A percentile compares a stretch with the other conserved stretches of the same genome.
Evolutionary conservation across 768 basidiomycete genomes (phyloP).

Genomic region (Phlebiopsis gigantea): DNA sequence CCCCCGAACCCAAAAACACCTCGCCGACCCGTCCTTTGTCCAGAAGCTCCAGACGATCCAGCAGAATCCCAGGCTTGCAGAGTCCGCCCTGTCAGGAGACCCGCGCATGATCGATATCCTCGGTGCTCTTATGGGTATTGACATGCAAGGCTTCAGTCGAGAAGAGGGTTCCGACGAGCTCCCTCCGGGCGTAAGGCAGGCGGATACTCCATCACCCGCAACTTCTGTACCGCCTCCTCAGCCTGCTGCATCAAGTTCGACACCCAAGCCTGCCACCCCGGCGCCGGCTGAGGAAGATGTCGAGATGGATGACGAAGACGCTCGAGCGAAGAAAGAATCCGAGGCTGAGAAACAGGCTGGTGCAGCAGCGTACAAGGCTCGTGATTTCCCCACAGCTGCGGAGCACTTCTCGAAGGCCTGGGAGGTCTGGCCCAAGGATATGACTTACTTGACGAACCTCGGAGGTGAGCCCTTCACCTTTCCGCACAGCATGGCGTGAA

Average conservation of each 20-base stretch:
- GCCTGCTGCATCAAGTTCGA: conserved; percentile 37
- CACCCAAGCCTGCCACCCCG: conserved; percentile 32
- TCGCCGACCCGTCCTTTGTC: conserved; percentile 80
- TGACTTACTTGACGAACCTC: conserved; percentile 90
- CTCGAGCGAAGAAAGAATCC: conserved; percentile 69
- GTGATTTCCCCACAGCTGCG: conserved; percentile 74
- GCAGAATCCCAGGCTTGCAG: conserved; percentile 60
- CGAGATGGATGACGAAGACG: conserved; percentile 68
- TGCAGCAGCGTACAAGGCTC: conserved; percentile 77
- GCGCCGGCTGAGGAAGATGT: conserved; percentile 47
- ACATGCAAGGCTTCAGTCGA: conserved; percentile 81
- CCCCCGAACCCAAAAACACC: conserved; percentile 78
- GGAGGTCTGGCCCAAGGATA: conserved; percentile 90
- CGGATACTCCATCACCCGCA: conserved; percentile 24
- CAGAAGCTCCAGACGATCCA: conserved; percentile 71
- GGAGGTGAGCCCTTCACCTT: conserved; percentile 44
- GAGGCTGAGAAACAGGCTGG: conserved; percentile 78
- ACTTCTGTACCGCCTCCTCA: conserved; percentile 28
- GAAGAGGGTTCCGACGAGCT: conserved; percentile 81
- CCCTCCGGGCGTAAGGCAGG: conserved; percentile 49
- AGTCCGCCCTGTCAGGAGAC: conserved; percentile 58
- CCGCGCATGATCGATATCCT: conserved; percentile 92
- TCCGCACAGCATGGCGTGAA: neutral
- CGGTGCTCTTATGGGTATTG: conserved; percentile 89
- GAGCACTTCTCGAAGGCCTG: conserved; percentile 81